Percentiles rank a stretch among this genome's conserved stretches.
phyloP scores from a whole-genome alignment of 129 eudicot species.

The Flaveria brownii region DNA sequence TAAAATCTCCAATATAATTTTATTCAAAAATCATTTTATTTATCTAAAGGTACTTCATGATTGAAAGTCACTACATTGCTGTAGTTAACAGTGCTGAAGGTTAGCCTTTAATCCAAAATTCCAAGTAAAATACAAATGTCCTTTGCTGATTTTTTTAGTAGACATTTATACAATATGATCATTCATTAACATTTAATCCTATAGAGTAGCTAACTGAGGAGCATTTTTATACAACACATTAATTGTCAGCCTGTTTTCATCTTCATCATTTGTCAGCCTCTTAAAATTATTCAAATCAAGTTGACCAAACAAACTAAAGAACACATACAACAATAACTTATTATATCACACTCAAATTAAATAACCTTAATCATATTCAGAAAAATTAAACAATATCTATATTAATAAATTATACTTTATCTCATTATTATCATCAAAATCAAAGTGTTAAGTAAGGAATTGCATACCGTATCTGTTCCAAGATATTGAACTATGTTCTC shows the following conservation, averaged over 20 bases:
- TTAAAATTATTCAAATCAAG: background rate
- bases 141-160: too few species aligned
- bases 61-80: too few species aligned
- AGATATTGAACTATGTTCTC: constrained; percentile 76
- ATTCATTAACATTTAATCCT: too few species aligned
- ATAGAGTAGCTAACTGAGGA: too few species aligned
- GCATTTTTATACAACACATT: background rate
- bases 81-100: too few species aligned
- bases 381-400: background rate
- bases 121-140: too few species aligned
- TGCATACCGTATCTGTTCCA: constrained; percentile 74
- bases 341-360: background rate
- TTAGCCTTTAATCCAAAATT: too few species aligned
- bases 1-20: too few species aligned
- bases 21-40: too few species aligned
- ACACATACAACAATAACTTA: constrained; percentile 5
- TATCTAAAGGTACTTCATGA: too few species aligned
- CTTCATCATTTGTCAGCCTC: background rate
- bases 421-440: background rate
- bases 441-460: background rate
- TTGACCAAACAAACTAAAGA: background rate
- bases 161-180: too few species aligned
- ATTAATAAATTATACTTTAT: background rate
- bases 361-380: background rate
- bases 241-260: background rate